phyloP scores from a whole-genome alignment of 202 grass and related monocot genomes.

The Carex arenaria region DNA sequence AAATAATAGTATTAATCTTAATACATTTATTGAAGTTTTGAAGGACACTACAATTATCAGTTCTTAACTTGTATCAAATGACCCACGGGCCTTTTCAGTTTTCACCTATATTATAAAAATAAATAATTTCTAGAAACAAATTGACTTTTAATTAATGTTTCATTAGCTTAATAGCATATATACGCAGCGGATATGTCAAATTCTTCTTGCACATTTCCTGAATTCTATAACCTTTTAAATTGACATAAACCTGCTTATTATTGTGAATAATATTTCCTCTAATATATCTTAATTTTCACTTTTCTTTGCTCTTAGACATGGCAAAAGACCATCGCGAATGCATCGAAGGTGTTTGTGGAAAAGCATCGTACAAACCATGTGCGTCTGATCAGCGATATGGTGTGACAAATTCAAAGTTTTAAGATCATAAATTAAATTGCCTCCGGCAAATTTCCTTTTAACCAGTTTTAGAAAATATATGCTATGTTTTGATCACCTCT shows the following conservation, averaged over 20 bases:
- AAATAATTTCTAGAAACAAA: too few species aligned
- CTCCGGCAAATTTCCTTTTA: neutral
- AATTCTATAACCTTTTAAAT: neutral
- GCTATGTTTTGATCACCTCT: neutral
- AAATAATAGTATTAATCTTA: too few species aligned
- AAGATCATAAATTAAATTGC: neutral
- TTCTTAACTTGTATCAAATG: too few species aligned
- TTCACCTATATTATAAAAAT: too few species aligned
- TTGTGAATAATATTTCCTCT: neutral
- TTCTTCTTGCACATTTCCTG: neutral
- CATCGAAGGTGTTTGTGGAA: constrained; percentile 94
- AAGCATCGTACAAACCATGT: constrained; percentile 77
- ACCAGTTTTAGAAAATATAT: neutral
- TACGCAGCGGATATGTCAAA: neutral
- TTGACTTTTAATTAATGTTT: neutral
- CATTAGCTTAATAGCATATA: neutral
- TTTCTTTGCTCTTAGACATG: constrained; percentile 42
- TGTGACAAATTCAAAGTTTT: constrained; percentile 23
- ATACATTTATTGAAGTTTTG: too few species aligned
- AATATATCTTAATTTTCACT: constrained; percentile 10
- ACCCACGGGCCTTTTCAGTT: too few species aligned
- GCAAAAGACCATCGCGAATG: constrained; percentile 76
- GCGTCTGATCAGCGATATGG: constrained; percentile 80
- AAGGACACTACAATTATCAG: too few species aligned
- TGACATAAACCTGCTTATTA: neutral